Conservation (phyloP, 108 stramenopile genomes). For the Cylindrotheca fusiformis region DNA sequence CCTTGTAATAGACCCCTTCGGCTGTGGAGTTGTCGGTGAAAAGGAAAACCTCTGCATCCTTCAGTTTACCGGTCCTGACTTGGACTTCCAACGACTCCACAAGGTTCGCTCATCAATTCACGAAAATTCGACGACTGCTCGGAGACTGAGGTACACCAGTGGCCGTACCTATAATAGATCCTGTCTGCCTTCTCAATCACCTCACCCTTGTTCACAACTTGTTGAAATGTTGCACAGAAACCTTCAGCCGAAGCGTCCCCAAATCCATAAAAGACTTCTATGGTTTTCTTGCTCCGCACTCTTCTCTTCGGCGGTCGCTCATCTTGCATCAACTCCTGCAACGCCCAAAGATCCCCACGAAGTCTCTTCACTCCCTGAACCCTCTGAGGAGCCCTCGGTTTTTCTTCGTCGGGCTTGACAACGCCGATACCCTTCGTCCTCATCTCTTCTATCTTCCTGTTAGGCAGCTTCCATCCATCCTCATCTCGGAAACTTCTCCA, state of each 20-base stretch:
- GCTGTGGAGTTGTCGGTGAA: slow-evolving; percentile 50
- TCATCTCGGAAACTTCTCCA: slow-evolving; percentile 38
- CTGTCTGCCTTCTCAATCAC: neutral
- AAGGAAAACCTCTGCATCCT: slow-evolving; percentile 32
- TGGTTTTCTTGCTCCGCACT: neutral
- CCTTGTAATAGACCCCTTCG: slow-evolving; percentile 31
- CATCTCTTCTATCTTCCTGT: too few species aligned
- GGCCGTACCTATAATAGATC: slow-evolving; percentile 2
- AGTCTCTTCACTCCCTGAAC: slow-evolving; percentile 32
- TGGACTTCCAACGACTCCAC: slow-evolving; percentile 30
- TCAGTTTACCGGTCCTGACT: slow-evolving; percentile 9
- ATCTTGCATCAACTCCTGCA: neutral
- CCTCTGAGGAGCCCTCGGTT: neutral
- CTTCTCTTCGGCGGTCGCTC: slow-evolving; percentile 7
- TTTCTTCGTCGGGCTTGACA: neutral
- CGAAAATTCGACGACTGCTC: slow-evolving; percentile 32
- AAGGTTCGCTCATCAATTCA: slow-evolving; percentile 26
- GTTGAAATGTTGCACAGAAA: slow-evolving; percentile 22
- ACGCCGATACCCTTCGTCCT: neutral
- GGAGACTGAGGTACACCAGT: slow-evolving; percentile 4
- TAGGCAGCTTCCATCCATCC: slow-evolving; percentile 42
- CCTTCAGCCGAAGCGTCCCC: slow-evolving; percentile 43
- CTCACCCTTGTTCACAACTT: neutral
- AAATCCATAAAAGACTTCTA: slow-evolving; percentile 33
- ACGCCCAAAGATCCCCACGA: slow-evolving; percentile 22